These are phyloP conservation scores for Pinus tabuliformis DNA, from an alignment of 75 land plant genomes.

Conservation along the genomic window DNA sequence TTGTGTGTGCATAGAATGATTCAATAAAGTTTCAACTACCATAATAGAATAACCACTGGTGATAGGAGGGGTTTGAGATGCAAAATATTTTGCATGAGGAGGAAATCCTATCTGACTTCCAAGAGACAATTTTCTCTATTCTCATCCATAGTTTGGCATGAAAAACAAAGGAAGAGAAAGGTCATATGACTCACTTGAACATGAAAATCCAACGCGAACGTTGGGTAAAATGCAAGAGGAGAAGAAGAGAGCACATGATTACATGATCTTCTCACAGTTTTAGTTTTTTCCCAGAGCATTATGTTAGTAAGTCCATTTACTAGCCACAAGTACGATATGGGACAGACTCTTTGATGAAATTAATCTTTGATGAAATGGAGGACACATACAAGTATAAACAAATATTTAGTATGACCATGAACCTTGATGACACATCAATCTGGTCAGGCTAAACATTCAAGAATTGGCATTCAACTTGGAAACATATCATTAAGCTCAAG, in stretches of 20 bases:
- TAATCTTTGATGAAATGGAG: not conserved
- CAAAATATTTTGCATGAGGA: not conserved
- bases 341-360: not conserved
- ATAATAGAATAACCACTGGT: not conserved
- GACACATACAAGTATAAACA: not conserved
- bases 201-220: not conserved
- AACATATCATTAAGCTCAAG: too few relatives aligned
- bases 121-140: too few relatives aligned
- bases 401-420: not conserved
- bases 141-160: too few relatives aligned
- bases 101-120: not conserved
- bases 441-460: too few relatives aligned
- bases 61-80: not conserved
- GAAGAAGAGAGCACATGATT: not conserved
- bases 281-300: not conserved
- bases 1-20: not conserved
- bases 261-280: not conserved
- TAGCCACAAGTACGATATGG: not conserved
- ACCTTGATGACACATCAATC: too few relatives aligned
- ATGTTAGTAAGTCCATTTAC: not conserved
- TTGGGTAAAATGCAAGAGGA: not conserved
- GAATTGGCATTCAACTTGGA: too few relatives aligned
- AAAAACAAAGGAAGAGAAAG: not conserved
- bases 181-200: not conserved
- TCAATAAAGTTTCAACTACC: not conserved